Conservation (phyloP, 106 monocot species). For the Narthecium ossifragum region DNA sequence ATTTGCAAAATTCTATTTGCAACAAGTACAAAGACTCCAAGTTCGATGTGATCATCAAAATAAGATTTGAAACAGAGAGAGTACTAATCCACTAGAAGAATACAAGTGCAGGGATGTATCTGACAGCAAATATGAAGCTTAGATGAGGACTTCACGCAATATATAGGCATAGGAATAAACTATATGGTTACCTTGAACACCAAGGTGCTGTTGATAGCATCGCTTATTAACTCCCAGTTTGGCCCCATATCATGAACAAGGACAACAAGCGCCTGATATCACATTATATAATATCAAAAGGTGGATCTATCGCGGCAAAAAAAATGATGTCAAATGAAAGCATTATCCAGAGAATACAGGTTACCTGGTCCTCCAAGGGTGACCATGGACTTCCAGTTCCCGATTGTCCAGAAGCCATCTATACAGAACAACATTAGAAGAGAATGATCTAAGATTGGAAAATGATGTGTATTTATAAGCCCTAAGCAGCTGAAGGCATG, state of each 20-base stretch:
- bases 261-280: conserved; percentile 85
- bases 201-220: conserved; percentile 86
- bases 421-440: neutral
- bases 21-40: too few relatives aligned
- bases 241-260: conserved; percentile 99
- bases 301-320: neutral
- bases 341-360: neutral
- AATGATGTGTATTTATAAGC: too few relatives aligned
- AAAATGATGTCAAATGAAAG: neutral
- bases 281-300: conserved; percentile 6
- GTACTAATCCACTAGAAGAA: too few relatives aligned
- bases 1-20: too few relatives aligned
- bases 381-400: conserved; percentile 85
- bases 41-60: too few relatives aligned
- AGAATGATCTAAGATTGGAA: too few relatives aligned
- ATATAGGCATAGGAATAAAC: neutral
- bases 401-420: conserved; percentile 56
- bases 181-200: conserved; percentile 68
- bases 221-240: conserved; percentile 98
- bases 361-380: conserved; percentile 93
- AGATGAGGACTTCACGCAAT: too few relatives aligned
- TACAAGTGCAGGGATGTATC: too few relatives aligned
- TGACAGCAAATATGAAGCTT: too few relatives aligned
- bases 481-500: too few relatives aligned
- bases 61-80: too few relatives aligned